phyloP scores from a whole-genome alignment of 805 yeast genomes.

The Wickerhamomyces chaumierensis region DNA sequence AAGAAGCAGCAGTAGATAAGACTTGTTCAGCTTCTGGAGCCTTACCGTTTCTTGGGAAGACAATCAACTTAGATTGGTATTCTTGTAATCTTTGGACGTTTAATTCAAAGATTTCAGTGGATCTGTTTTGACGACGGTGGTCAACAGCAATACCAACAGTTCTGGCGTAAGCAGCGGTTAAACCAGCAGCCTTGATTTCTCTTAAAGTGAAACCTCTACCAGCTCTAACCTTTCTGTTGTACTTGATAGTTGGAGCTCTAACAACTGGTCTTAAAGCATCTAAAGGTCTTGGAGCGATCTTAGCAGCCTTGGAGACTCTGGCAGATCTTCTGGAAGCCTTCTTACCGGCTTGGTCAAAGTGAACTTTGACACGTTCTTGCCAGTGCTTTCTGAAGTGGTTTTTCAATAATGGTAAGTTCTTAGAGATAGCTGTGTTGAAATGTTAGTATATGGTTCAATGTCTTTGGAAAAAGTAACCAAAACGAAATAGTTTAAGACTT shows the following conservation, averaged over 20 bases:
- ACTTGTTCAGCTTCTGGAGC: slow-evolving; percentile 74
- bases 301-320: slow-evolving; percentile 89
- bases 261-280: slow-evolving; percentile 95
- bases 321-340: slow-evolving; percentile 94
- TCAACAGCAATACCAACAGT: slow-evolving; percentile 98
- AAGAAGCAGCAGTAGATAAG: slow-evolving; percentile 58
- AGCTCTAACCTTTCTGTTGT: slow-evolving; percentile 99
- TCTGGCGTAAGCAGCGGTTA: slow-evolving; percentile 91
- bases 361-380: slow-evolving; percentile 99
- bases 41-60: slow-evolving; percentile 88
- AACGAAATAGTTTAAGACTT: no score
- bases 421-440: slow-evolving; percentile 69
- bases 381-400: slow-evolving; percentile 99
- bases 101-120: slow-evolving; percentile 86
- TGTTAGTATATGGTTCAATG: background rate
- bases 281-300: slow-evolving; percentile 94
- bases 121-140: slow-evolving; percentile 99
- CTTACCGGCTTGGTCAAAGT: slow-evolving; percentile 99
- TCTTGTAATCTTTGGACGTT: slow-evolving; percentile 95
- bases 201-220: slow-evolving; percentile 99
- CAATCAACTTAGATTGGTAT: slow-evolving; percentile 90
- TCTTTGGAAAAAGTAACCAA: no score
- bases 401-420: slow-evolving; percentile 97
- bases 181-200: slow-evolving; percentile 97
- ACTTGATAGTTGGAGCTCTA: slow-evolving; percentile 96